Evolutionary conservation across 441 rosid species (phyloP).

Genomic region (Pelargonium australe): DNA sequence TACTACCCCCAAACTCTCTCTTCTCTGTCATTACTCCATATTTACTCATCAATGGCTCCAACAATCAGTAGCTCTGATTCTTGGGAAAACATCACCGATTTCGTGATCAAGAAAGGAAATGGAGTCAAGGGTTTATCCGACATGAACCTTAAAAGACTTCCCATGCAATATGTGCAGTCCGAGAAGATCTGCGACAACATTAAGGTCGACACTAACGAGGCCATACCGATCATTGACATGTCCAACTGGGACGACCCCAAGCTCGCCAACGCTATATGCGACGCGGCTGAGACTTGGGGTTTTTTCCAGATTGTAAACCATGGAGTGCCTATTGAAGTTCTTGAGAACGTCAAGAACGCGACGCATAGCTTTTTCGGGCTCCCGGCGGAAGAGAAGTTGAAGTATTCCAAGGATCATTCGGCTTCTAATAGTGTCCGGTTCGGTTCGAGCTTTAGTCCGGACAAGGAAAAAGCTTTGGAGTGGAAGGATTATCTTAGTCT

Average conservation of each 20-base stretch:
- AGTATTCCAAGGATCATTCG: slow-evolving; percentile 33
- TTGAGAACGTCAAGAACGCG: slow-evolving; percentile 16
- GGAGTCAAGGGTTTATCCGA: slow-evolving; percentile 43
- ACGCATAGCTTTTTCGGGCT: slow-evolving; percentile 34
- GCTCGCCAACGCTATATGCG: slow-evolving; percentile 28
- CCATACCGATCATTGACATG: slow-evolving; percentile 29
- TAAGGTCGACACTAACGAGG: background rate
- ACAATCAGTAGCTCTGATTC: background rate
- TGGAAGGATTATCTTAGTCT: slow-evolving; percentile 39
- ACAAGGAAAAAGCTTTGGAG: slow-evolving; percentile 32
- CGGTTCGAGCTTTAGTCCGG: slow-evolving; percentile 39
- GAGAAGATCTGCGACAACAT: slow-evolving; percentile 11
- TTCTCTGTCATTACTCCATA: too few species aligned
- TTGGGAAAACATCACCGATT: slow-evolving; percentile 15
- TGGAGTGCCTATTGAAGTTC: slow-evolving; percentile 16
- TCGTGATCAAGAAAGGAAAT: slow-evolving; percentile 29
- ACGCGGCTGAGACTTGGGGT: slow-evolving; percentile 39
- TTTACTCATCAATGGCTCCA: too few species aligned
- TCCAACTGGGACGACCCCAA: slow-evolving; percentile 26
- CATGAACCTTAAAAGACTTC: slow-evolving; percentile 28
- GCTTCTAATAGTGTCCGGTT: slow-evolving; percentile 33
- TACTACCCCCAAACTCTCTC: too few species aligned
- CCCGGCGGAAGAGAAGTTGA: slow-evolving; percentile 29
- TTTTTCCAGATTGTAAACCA: slow-evolving; percentile 31
- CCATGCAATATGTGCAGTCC: slow-evolving; percentile 28